Base-by-base conservation (phyloP, 345 rosid species). In the Noccaea caerulescens region DNA sequence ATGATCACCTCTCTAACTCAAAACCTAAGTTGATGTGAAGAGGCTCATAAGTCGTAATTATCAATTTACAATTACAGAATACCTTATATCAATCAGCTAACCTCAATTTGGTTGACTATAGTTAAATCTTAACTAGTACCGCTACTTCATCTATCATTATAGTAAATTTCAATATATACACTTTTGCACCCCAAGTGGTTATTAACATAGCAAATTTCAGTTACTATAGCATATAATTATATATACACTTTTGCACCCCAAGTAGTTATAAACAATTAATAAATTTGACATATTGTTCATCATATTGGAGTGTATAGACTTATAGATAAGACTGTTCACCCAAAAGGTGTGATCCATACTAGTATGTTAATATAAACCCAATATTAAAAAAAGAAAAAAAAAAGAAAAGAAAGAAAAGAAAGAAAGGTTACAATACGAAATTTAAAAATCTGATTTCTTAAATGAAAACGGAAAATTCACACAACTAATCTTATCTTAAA, bases 51-150 rank as follows among this genome's bases (percentile, higher is more conserved):
- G 13, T 36, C 33, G 9, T 36, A 50, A 51, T 51, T 51, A 51
- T 27, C 30, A 25, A 25, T 3, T 68, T 41, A 36, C 12, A 3
- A 44, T 33, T 20, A 42, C 43, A 53, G 51, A 39, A 4, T 46
- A 16, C 1, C 9, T 18, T 8, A 18, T 53, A 72, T 60, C 42
- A 8, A 61, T 61, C 37, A 18, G 6, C 23, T 42, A 36, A 14
- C 2, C 37, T 62, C 38, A 33, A 18, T 20, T 34, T 63, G 6
- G 2, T 33, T 42, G 39, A 62, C 63, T 44, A 52, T 63, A 37
- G 71, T 72, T 72, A 63, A 72, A 43, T 63, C 9, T 11, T 47
- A 58, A 69, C 66, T 10, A 57, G 14, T 69, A 5, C 3, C 46
- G 25, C 45, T 18, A 68, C 54, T 62, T 9, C 7, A 25, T 25